These are phyloP conservation scores for Sarocladiaceae sp. DNA, from an alignment of 2,329 filamentous ascomycete genomes.

Conservation along the genomic window DNA sequence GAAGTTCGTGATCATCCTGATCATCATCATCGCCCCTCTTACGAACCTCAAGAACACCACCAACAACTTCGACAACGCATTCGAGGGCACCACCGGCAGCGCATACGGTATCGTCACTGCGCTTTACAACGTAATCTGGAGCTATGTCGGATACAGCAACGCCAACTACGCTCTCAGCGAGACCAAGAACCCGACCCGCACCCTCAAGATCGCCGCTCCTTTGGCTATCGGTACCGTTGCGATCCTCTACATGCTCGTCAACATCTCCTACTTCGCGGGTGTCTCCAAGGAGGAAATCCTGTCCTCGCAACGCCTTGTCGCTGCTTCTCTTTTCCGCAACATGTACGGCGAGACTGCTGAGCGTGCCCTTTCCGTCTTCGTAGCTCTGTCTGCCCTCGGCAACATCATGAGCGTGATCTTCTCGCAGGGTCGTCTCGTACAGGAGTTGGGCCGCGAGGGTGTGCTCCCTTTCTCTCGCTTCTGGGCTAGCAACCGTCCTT, in stretches of 20 bases:
- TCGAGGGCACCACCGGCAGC: slow-evolving; percentile 61
- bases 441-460: slow-evolving; percentile 62
- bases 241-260: slow-evolving; percentile 61
- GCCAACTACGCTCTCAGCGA: slow-evolving; percentile 64
- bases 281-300: slow-evolving; percentile 51
- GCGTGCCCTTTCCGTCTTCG: slow-evolving; percentile 58
- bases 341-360: slow-evolving; percentile 51
- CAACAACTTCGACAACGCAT: slow-evolving; percentile 60
- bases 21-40: slow-evolving; percentile 62
- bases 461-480: slow-evolving; percentile 59
- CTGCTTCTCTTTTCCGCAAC: slow-evolving; percentile 52
- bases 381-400: slow-evolving; percentile 63
- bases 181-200: slow-evolving; percentile 60
- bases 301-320: slow-evolving; percentile 45
- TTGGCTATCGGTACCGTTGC: slow-evolving; percentile 54
- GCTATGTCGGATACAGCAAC: slow-evolving; percentile 64
- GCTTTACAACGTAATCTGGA: slow-evolving; percentile 69
- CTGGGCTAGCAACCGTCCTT: slow-evolving; percentile 61
- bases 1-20: slow-evolving; percentile 61
- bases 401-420: slow-evolving; percentile 67
- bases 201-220: slow-evolving; percentile 61
- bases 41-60: slow-evolving; percentile 56
- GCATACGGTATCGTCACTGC: slow-evolving; percentile 66
- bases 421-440: slow-evolving; percentile 61
- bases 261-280: slow-evolving; percentile 63